Conservation (phyloP, 139 green algal species). For the Coelastrella sp. region DNA sequence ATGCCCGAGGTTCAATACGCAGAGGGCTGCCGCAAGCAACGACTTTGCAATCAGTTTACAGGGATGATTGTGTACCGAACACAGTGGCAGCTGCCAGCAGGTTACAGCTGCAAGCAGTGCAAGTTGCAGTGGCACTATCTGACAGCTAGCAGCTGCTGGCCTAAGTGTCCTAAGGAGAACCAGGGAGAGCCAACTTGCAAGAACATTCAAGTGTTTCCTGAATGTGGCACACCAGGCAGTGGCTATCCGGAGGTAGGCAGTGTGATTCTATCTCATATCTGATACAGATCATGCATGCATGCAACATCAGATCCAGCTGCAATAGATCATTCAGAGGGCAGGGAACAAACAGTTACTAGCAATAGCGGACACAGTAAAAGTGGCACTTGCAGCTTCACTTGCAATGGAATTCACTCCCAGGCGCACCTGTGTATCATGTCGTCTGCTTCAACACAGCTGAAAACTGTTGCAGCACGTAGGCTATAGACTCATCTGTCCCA, state of each 20-base stretch:
- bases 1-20: not conserved
- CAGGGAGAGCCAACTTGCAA: conserved; percentile 29
- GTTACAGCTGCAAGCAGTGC: conserved; percentile 22
- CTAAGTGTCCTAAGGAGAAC: conserved; percentile 10
- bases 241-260: conserved; percentile 27
- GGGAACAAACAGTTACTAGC: too few relatives aligned
- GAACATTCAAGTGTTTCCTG: conserved; percentile 23
- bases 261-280: not conserved
- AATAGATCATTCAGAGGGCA: too few relatives aligned
- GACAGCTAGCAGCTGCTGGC: conserved; percentile 47
- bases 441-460: not conserved
- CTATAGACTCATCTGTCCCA: not conserved
- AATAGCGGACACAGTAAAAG: too few relatives aligned
- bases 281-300: too few relatives aligned
- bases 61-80: conserved; percentile 39
- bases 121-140: conserved; percentile 43
- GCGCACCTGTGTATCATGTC: too few relatives aligned
- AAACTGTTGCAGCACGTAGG: not conserved
- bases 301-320: too few relatives aligned
- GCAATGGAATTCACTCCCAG: too few relatives aligned
- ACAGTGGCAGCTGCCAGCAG: conserved; percentile 18
- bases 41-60: conserved; percentile 15
- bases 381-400: too few relatives aligned
- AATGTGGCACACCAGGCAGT: conserved; percentile 11
- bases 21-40: conserved; percentile 24